These are phyloP conservation scores for Fusarium camptoceras DNA, from an alignment of 2,329 filamentous ascomycete species.

Conservation along the genomic window DNA sequence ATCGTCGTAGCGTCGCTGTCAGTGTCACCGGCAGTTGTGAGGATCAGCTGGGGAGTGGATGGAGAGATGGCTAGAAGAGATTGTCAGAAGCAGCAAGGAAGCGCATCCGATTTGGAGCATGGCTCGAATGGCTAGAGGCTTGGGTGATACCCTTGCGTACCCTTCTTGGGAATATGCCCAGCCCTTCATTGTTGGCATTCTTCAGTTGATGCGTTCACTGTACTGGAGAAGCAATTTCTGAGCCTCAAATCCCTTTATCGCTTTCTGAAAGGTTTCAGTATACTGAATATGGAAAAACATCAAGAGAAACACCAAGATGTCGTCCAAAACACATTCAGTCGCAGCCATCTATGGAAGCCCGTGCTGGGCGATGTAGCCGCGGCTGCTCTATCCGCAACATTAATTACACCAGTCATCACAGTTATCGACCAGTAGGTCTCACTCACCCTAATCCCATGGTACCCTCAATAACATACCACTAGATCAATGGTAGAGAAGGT, in stretches of 20 bases:
- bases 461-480: background rate
- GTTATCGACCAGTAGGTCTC: conserved; percentile 45
- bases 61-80: background rate
- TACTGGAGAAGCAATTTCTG: background rate
- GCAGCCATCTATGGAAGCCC: conserved; percentile 30
- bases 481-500: conserved; percentile 44
- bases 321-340: background rate
- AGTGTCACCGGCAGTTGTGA: background rate
- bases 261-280: no score
- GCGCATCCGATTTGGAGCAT: background rate
- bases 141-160: background rate
- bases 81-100: background rate
- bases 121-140: background rate
- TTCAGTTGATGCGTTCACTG: background rate
- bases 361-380: conserved; percentile 44
- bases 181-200: background rate
- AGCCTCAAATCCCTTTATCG: no score
- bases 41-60: background rate
- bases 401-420: conserved; percentile 47
- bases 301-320: conserved; percentile 30
- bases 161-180: background rate
- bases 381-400: conserved; percentile 43
- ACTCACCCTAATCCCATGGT: fast-evolving
- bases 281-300: conserved; percentile 36
- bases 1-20: background rate